Conservation (phyloP, 106 monocot genomes). For the Posidonia australis region DNA sequence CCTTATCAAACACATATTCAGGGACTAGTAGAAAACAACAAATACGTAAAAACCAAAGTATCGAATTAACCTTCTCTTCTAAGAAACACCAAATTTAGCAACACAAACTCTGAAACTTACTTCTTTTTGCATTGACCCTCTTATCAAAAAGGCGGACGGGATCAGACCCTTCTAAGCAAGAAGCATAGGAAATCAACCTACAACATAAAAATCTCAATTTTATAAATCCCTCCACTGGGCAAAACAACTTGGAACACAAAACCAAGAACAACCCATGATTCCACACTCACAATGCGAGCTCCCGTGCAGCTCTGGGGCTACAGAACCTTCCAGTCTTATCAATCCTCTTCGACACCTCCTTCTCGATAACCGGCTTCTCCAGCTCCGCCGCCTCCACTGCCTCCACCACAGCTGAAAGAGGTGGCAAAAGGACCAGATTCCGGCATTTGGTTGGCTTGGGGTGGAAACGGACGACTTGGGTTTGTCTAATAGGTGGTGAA, state of each 20-base stretch:
- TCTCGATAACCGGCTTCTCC: slow-evolving; percentile 1
- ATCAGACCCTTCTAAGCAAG: slow-evolving; percentile 87
- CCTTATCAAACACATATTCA: slow-evolving; percentile 81
- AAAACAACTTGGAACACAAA: neutral
- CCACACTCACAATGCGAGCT: slow-evolving; percentile 79
- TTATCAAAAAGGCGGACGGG: slow-evolving; percentile 71
- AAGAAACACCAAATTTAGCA: slow-evolving; percentile 1
- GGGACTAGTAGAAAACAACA: slow-evolving; percentile 28
- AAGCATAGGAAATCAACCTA: slow-evolving; percentile 82
- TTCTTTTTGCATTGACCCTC: slow-evolving; percentile 73
- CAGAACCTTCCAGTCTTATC: slow-evolving; percentile 78
- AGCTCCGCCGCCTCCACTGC: slow-evolving; percentile 18
- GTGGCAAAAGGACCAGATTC: neutral
- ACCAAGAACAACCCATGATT: neutral
- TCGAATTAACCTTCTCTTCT: too few relatives aligned
- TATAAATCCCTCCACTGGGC: neutral
- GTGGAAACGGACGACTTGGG: slow-evolving; percentile 13
- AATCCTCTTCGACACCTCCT: slow-evolving; percentile 16
- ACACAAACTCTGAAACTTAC: slow-evolving; percentile 79
- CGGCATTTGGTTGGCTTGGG: slow-evolving; percentile 16
- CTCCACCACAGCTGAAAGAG: slow-evolving; percentile 18
- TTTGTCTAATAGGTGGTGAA: slow-evolving; percentile 9
- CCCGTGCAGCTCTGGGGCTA: slow-evolving; percentile 84
- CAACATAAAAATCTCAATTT: slow-evolving; percentile 3
- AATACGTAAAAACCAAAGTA: too few relatives aligned